Evolutionary conservation across 2,329 filamentous ascomycete species (phyloP), one percentile per base, ranked within the genome.

Genomic region (Didymella keratinophila): DNA sequence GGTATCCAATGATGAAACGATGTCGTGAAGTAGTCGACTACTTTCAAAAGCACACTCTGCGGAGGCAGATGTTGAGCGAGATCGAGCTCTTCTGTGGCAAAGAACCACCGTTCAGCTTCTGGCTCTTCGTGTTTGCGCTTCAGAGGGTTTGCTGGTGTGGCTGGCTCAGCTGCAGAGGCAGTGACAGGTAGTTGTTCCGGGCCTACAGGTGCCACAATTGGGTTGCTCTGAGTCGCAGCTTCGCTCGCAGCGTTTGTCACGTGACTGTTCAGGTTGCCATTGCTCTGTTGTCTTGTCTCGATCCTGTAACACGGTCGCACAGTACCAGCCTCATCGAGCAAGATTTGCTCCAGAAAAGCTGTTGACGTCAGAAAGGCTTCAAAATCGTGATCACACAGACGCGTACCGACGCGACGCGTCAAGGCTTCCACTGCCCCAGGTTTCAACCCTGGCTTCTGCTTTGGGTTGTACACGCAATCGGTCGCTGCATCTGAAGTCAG

Each of bases 1-100:
- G 72, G 72, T 9, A 75, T 71, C 72, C 72, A 75, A 43, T 75
- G 72, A 56, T 75, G 72, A n/a, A 74, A 74, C 0, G 72, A 72
- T 10, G 64, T 55, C 27, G 69, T 74, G 30, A 73, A 75, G 39
- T 70, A 74, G 27, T 74, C 69, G 3, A 63, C 69, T 8, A 74
- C 52, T 39, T 69, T 72, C 36, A 67, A 32, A 1, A 75, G 61
- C 9, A 73, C 44, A 20, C 64, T 59, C 44, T 71, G 70, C 12
- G 65, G 43, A 16, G 72, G 72, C 23, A 75, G 37, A 21, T 73
- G 61, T 12, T 71, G 65, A 7, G 65, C 65, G 41, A 70, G 66
- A 23, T 73, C 67, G 18, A 69, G 41, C 11, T 65, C 54, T 18
- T 69, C 63, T 3, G 69, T 53, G 2, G 63, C 64, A 21, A 69